Evolutionary conservation across 1,139 yeast genomes (phyloP), one percentile per base, ranked within the genome.

Genomic region (Pichia sp.): DNA sequence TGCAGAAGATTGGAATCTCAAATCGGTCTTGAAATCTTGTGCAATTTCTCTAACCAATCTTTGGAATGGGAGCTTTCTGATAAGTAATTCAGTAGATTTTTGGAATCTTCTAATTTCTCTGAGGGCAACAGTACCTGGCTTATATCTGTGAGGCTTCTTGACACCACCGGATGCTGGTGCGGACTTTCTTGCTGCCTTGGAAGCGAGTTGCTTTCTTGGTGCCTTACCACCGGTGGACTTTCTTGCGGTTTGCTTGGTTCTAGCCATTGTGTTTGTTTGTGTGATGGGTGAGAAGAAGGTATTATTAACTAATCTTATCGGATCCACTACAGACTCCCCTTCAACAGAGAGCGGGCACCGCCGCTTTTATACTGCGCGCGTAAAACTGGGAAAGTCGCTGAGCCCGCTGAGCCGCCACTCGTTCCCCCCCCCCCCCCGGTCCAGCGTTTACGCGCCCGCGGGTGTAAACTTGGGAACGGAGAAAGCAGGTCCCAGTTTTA

Each of bases 71-170:
- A 88, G 78, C 74, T 88, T 87, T 80, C 97, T 86, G 71, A 88
- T 87, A 66, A 88, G 78, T 46, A 88, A 75, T 71, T 88, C 97
- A 60, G 96, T 88, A 50, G 96, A 84, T 72, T 88, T 88, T 75
- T 88, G 96, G 79, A 88, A 88, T 75, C 96, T 86, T 82, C 96
- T 86, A 63, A 88, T 88, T 76, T 88, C 97, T 83, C 96, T 88
- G 65, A 88, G 83, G 59, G 97, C 97, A 62, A 88, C 96, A 63
- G 96, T 88, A 87, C 97, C 97, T 67, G 97, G 97, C 91, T 87
- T 88, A 75, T 87, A 88, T 83, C 97, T 86, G 86, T 88, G 97
- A 55, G 96, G 96, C 77, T 88, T 88, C 88, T 88, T 88, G 66
- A 88, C 96, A 80, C 96, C 97, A 66, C 96, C 96, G 51, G 96